Base-by-base conservation (phyloP, 495 filamentous ascomycete species). In the Trichoderma reesei region DNA sequence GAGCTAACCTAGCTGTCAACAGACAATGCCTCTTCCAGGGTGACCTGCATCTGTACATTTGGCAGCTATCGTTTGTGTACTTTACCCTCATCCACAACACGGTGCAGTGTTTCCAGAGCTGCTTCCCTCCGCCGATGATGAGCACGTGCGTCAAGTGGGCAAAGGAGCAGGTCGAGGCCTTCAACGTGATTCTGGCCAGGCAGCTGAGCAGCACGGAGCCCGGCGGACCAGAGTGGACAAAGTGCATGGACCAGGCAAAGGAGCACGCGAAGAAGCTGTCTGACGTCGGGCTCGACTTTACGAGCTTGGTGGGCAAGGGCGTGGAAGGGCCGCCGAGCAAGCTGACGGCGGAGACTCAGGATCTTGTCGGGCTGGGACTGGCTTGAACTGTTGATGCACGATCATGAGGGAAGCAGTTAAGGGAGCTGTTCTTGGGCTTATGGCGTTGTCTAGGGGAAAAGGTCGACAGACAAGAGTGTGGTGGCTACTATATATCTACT, bases 71-170 rank as follows among this genome's bases (percentile, higher is more conserved):
- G 3, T 96, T 89, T 66, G 92, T 97, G 61, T 96, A 96, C 74
- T 99, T 99, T 79, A 89, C 86, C 36, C 83, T 96, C 67, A 95
- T 97, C 72, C 85, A 86, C 62, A 96, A 96, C 72, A 96, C 93
- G 6, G 86, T 96, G 66, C 83, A 80, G 70, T 90, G 89, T 69
- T 97, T 92, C 72, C 90, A 96, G 71, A 81, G 85, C 66, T 96
- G 91, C 71, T 99, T 98, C 72, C 89, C 92, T 3, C 80, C 88
- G 26, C 75, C 85, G 26, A 89, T 94, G 82, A 91, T 90, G 79
- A 94, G 90, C 68, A 91, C 92, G 4, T 92, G 90, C 68, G 92
- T 99, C 60, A 91, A 90, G 71, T 99, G 94, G 94, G 93, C 91
- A 20, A 96, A 96, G 72, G 87, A 92, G 72, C 85, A 95, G 67